Conservation (phyloP, 768 basidiomycete species). For the Tricholoma bakamatsutake region DNA sequence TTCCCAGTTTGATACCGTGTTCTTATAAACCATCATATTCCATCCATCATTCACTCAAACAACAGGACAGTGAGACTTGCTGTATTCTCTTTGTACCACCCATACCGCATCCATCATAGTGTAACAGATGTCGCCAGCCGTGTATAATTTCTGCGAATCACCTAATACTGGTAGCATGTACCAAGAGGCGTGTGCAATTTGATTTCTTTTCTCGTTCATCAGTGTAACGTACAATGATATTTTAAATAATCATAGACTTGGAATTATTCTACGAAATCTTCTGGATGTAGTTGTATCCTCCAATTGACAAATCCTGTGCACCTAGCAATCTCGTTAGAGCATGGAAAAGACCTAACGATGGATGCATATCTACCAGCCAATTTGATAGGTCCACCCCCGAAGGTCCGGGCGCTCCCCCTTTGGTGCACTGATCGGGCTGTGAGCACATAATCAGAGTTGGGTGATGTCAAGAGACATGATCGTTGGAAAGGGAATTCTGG, state of each 20-base stretch:
- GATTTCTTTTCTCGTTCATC: background rate
- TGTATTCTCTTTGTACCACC: background rate
- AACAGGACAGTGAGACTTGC: background rate
- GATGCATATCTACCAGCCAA: conserved; percentile 16
- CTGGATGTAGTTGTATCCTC: conserved; percentile 16
- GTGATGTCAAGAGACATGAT: conserved; percentile 36
- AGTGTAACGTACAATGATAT: background rate
- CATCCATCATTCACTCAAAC: background rate
- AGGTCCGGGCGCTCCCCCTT: conserved; percentile 7
- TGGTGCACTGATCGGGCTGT: conserved; percentile 12
- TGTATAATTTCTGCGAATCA: background rate
- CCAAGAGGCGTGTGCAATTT: background rate
- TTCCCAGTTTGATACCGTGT: background rate
- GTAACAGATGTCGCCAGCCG: background rate
- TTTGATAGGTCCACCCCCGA: conserved; percentile 16
- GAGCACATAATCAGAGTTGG: conserved; percentile 22
- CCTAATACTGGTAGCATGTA: background rate
- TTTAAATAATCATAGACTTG: background rate
- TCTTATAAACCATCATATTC: background rate
- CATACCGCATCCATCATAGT: background rate
- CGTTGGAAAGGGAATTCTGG: conserved; percentile 24
- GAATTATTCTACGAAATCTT: conserved; percentile 14
- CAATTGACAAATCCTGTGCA: conserved; percentile 8
- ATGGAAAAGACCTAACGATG: background rate
- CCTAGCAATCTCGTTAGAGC: background rate